These are phyloP conservation scores for Isatis lusitanica DNA, from an alignment of 441 rosid species.

Conservation along the genomic window DNA sequence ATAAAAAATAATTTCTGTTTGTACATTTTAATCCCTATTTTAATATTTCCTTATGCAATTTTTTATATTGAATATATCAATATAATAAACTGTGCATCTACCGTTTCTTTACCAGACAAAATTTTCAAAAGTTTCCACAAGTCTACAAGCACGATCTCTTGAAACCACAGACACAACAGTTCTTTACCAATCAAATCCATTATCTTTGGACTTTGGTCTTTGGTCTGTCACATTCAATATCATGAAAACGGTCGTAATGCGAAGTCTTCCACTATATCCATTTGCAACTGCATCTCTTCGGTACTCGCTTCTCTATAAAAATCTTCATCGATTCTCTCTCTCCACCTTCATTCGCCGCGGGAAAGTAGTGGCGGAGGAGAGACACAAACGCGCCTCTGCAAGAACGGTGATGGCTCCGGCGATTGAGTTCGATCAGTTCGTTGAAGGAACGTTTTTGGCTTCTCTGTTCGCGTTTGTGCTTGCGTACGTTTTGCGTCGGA, in stretches of 20 bases:
- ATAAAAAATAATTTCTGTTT: no score
- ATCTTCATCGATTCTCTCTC: not conserved
- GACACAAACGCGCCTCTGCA: not conserved
- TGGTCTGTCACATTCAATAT: no score
- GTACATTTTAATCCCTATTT: no score
- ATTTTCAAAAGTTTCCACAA: no score
- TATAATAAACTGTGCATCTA: no score
- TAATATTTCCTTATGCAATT: no score
- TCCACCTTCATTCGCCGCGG: not conserved
- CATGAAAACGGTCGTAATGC: not conserved
- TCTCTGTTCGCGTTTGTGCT: slow-evolving; percentile 25
- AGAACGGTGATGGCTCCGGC: not conserved
- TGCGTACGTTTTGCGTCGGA: slow-evolving; percentile 15
- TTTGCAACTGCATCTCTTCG: not conserved
- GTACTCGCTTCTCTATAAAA: not conserved
- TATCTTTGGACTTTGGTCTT: no score
- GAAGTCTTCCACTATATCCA: not conserved
- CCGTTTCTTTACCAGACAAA: no score
- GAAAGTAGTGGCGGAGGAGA: not conserved
- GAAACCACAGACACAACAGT: no score
- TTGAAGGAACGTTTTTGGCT: slow-evolving; percentile 15
- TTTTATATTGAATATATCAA: no score
- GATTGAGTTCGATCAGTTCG: slow-evolving; percentile 21
- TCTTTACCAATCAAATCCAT: no score
- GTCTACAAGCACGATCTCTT: no score